Evolutionary conservation across 2,329 filamentous ascomycete species (phyloP).

Genomic region (Akanthomyces uredinophilus): DNA sequence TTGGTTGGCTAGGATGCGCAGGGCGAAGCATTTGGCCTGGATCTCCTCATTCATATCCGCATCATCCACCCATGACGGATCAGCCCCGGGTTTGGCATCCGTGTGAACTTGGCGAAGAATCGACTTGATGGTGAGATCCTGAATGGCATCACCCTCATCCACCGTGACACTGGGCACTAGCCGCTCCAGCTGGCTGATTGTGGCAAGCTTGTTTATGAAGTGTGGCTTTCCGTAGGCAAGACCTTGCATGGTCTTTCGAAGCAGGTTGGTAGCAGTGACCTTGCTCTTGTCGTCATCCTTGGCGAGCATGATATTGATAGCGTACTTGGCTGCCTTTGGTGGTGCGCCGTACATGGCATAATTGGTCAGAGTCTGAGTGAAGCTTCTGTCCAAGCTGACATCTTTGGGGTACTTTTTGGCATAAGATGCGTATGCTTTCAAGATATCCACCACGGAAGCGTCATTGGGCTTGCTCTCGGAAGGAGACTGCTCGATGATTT

Average conservation of each 20-base stretch:
- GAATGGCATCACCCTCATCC: slow-evolving; percentile 69
- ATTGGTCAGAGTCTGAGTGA: slow-evolving; percentile 72
- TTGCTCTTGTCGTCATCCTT: slow-evolving; percentile 67
- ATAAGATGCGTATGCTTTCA: slow-evolving; percentile 92
- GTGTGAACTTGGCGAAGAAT: slow-evolving; percentile 67
- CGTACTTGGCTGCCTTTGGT: slow-evolving; percentile 83
- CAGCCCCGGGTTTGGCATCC: slow-evolving; percentile 45
- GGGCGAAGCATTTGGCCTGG: slow-evolving; percentile 73
- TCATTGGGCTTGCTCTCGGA: slow-evolving; percentile 64
- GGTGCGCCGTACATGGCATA: slow-evolving; percentile 82
- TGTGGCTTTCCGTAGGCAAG: slow-evolving; percentile 68
- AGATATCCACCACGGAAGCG: slow-evolving; percentile 72
- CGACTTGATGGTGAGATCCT: slow-evolving; percentile 70
- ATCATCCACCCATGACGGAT: slow-evolving; percentile 63
- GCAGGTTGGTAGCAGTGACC: slow-evolving; percentile 77
- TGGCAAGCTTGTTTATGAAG: slow-evolving; percentile 70
- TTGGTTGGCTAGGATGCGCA: slow-evolving; percentile 83
- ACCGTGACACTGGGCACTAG: slow-evolving; percentile 67
- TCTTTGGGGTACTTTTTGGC: slow-evolving; percentile 80
- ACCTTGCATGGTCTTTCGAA: slow-evolving; percentile 68
- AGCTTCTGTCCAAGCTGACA: slow-evolving; percentile 73
- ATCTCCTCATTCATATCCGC: slow-evolving; percentile 72
- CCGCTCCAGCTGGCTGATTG: slow-evolving; percentile 70
- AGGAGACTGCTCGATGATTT: slow-evolving; percentile 76
- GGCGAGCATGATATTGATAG: slow-evolving; percentile 81